These are phyloP conservation scores for Neofusicoccum cordaticola DNA, from an alignment of 2,329 filamentous ascomycete species.

Conservation along the genomic window DNA sequence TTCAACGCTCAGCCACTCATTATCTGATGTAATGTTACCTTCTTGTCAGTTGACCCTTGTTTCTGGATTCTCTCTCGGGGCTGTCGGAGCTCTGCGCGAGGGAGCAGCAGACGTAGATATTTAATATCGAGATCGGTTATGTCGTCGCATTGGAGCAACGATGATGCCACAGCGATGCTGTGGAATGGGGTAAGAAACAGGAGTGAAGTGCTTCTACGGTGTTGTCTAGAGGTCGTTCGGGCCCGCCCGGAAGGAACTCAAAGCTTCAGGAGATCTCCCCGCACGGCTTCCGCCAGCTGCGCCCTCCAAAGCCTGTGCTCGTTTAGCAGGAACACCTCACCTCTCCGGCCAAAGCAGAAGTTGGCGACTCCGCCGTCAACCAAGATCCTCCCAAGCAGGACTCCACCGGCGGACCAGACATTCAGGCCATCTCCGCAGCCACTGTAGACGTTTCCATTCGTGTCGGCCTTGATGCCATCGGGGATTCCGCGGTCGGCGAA, in stretches of 20 bases:
- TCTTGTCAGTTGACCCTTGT: too few species aligned
- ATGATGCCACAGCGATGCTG: too few species aligned
- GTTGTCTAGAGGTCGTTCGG: background rate
- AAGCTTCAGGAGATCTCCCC: constrained; percentile 20
- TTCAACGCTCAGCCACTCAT: background rate
- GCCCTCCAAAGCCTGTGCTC: constrained; percentile 32
- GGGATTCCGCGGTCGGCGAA: constrained; percentile 49
- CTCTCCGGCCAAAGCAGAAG: constrained; percentile 48
- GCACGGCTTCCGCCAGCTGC: constrained; percentile 16
- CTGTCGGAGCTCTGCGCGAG: too few species aligned
- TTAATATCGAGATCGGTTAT: too few species aligned
- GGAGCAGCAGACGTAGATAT: too few species aligned
- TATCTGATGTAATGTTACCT: background rate
- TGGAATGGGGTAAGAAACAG: too few species aligned
- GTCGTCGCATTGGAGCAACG: too few species aligned
- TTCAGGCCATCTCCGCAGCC: constrained; percentile 52
- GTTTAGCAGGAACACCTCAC: constrained; percentile 49
- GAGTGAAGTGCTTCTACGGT: background rate
- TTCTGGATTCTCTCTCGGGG: too few species aligned
- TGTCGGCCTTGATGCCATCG: constrained; percentile 50
- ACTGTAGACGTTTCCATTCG: constrained; percentile 55
- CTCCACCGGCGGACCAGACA: constrained; percentile 47
- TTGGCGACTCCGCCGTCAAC: constrained; percentile 43
- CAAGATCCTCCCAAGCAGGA: constrained; percentile 39
- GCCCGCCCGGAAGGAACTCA: background rate